Evolutionary conservation across 306 rosid genomes (phyloP).

Genomic region (Rosa multiflora): DNA sequence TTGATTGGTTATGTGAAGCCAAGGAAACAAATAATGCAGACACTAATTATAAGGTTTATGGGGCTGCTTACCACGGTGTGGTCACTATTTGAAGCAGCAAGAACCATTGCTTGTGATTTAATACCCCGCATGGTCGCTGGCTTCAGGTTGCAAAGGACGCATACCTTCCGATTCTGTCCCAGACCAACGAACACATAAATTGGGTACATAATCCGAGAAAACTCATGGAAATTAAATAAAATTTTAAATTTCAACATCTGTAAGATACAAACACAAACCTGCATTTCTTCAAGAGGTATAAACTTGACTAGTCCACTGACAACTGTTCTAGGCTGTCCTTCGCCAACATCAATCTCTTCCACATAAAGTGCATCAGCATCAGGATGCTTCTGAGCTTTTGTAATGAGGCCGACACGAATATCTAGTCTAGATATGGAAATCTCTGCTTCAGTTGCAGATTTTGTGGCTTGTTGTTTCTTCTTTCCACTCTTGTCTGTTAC

Average conservation of each 20-base stretch:
- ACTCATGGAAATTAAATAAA: background rate
- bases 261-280: constrained; percentile 47
- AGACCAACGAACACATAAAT: constrained; percentile 12
- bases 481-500: constrained; percentile 57
- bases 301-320: constrained; percentile 93
- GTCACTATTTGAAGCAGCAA: constrained; percentile 77
- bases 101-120: constrained; percentile 98
- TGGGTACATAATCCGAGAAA: background rate
- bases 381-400: constrained; percentile 80
- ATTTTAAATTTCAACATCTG: background rate
- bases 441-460: constrained; percentile 51
- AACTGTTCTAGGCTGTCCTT: constrained; percentile 73
- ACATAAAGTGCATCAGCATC: constrained; percentile 94
- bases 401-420: constrained; percentile 83
- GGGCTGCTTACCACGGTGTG: constrained; percentile 53
- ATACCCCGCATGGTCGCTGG: constrained; percentile 85
- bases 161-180: constrained; percentile 84
- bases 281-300: constrained; percentile 90
- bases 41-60: constrained; percentile 3
- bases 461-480: constrained; percentile 61
- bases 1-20: background rate
- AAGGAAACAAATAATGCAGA: background rate
- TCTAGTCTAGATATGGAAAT: constrained; percentile 83
- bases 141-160: constrained; percentile 93
- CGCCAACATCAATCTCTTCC: constrained; percentile 93